These are phyloP conservation scores for Immersiporthe knoxdaviesiana DNA, from an alignment of 2,329 filamentous ascomycete species.

Conservation along the genomic window DNA sequence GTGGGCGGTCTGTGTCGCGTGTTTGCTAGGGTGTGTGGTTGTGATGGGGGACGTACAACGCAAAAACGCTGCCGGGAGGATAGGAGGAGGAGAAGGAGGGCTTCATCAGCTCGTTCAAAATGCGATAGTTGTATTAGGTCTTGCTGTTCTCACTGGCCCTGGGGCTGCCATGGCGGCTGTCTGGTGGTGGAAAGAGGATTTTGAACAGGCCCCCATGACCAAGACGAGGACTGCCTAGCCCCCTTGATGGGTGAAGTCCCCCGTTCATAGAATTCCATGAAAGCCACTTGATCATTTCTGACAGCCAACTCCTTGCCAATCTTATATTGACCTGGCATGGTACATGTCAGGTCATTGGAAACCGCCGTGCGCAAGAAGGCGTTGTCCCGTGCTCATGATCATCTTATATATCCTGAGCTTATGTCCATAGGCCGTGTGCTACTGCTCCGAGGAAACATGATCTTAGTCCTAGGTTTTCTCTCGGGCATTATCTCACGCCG, in stretches of 20 bases:
- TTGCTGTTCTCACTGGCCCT: neutral
- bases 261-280: too few relatives aligned
- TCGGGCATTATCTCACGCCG: neutral
- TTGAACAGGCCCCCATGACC: neutral
- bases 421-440: neutral
- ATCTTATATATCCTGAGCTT: neutral
- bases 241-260: neutral
- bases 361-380: too few relatives aligned
- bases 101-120: neutral
- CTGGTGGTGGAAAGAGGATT: slow-evolving; percentile 11
- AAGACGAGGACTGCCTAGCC: neutral
- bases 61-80: neutral
- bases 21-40: neutral
- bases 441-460: neutral
- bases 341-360: neutral
- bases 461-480: neutral
- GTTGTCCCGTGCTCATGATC: too few relatives aligned
- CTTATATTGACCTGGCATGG: neutral
- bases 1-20: slow-evolving; percentile 1
- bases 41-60: neutral
- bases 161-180: slow-evolving; percentile 7
- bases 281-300: neutral
- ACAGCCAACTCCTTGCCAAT: neutral
- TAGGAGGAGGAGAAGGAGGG: neutral
- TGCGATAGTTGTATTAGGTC: neutral